A percentile compares a stretch with the other conserved stretches of the same genome.
These are phyloP conservation scores for Periconia sp. DNA, from an alignment of 2,329 filamentous ascomycete species.

Conservation along the genomic window DNA sequence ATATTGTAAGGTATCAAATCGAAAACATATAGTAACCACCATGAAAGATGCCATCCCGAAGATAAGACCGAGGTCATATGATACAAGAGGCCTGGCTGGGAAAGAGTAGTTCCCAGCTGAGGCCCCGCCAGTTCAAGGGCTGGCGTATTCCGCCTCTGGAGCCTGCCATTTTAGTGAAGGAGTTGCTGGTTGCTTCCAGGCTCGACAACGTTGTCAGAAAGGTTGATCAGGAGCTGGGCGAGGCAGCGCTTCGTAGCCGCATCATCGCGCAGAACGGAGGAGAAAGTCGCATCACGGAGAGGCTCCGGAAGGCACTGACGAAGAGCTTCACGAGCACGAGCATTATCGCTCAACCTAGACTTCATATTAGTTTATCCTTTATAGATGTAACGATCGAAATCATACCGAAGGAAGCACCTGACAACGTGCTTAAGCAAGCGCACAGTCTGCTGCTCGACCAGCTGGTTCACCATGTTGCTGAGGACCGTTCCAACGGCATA, in stretches of 20 bases:
- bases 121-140: constrained; percentile 4
- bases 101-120: too few relatives aligned
- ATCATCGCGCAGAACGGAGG: constrained; percentile 92
- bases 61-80: constrained; percentile 7
- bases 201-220: constrained; percentile 84
- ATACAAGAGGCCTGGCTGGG: not conserved
- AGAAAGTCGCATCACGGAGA: constrained; percentile 98
- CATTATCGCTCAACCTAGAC: constrained; percentile 89
- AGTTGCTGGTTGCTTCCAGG: constrained; percentile 44
- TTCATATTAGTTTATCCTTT: constrained; percentile 19
- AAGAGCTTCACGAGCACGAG: constrained; percentile 90
- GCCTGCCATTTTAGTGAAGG: constrained; percentile 32
- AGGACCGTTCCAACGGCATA: constrained; percentile 97
- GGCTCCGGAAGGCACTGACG: constrained; percentile 96
- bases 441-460: constrained; percentile 97
- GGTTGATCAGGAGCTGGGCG: constrained; percentile 94
- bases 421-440: constrained; percentile 96
- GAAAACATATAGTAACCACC: constrained; percentile 19
- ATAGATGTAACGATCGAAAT: constrained; percentile 6
- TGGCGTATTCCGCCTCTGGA: too few relatives aligned
- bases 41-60: constrained; percentile 9
- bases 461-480: constrained; percentile 97
- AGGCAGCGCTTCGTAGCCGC: constrained; percentile 97
- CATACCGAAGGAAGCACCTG: constrained; percentile 90
- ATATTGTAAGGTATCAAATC: constrained; percentile 13